Percentiles rank a stretch among this genome's conserved stretches.
These are phyloP conservation scores for Verticillium dahliae DNA, from an alignment of 2,329 filamentous ascomycete species.

Conservation along the genomic window DNA sequence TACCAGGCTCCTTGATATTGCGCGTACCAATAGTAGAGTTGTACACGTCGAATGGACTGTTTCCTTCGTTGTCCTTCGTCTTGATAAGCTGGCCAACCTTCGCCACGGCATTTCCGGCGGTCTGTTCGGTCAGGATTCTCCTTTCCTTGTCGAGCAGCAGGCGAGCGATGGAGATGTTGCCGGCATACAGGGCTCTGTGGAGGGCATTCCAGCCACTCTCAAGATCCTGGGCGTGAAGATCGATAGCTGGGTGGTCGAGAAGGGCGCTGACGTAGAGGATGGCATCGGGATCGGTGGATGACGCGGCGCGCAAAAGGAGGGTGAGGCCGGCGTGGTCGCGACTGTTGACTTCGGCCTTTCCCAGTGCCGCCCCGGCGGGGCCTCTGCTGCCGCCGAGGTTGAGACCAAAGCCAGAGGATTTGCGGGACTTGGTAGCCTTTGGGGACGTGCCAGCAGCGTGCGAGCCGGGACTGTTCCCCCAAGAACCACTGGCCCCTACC, in stretches of 20 bases:
- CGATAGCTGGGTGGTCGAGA: constrained; percentile 73
- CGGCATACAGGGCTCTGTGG: constrained; percentile 83
- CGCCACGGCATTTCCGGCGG: constrained; percentile 48
- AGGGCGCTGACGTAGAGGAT: constrained; percentile 71
- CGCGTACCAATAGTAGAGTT: constrained; percentile 77
- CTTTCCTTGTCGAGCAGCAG: constrained; percentile 74
- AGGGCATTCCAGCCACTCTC: constrained; percentile 96
- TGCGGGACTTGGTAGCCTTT: constrained; percentile 43
- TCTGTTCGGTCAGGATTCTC: constrained; percentile 54
- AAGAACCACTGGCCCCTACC: constrained; percentile 21
- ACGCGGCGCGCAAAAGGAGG: constrained; percentile 75
- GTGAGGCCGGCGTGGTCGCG: constrained; percentile 79
- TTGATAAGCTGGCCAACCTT: constrained; percentile 76
- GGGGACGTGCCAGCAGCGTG: constrained; percentile 38
- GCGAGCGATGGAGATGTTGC: constrained; percentile 81
- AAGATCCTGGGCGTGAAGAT: constrained; percentile 78
- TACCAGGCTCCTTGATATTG: constrained; percentile 42
- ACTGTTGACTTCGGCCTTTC: constrained; percentile 70
- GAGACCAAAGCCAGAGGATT: constrained; percentile 42
- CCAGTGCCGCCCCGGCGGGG: constrained; percentile 28
- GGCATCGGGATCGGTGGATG: constrained; percentile 64
- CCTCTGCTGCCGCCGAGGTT: constrained; percentile 36
- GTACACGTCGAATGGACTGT: constrained; percentile 91
- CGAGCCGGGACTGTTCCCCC: neutral
- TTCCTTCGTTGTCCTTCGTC: constrained; percentile 91